A percentile compares a stretch with the other conserved stretches of the same genome.
phyloP scores from a whole-genome alignment of 2,329 filamentous ascomycete genomes.

The Colletotrichum sp. region DNA sequence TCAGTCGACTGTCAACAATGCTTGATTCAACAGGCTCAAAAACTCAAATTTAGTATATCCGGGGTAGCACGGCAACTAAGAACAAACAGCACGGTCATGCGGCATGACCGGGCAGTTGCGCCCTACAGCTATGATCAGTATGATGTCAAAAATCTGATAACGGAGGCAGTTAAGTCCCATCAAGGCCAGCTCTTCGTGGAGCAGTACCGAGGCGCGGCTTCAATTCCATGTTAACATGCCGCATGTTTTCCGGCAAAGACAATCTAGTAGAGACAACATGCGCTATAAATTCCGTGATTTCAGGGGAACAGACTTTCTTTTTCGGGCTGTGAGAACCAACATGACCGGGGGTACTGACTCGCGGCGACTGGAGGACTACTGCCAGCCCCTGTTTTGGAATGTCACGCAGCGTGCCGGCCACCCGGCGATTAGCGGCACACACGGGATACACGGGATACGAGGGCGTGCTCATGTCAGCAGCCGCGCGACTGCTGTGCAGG shows the following conservation, averaged over 20 bases:
- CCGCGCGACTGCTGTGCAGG: background rate
- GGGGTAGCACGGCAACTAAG: background rate
- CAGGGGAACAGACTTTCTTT: background rate
- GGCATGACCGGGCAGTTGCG: background rate
- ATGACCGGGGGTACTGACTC: background rate
- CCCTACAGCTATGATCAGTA: background rate
- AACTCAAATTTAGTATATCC: background rate
- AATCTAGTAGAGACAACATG: background rate
- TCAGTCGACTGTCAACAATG: background rate
- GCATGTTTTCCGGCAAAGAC: background rate
- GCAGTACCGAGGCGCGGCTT: background rate
- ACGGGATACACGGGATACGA: background rate
- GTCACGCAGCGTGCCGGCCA: background rate
- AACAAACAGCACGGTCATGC: background rate
- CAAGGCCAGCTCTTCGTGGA: background rate
- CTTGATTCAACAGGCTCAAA: background rate
- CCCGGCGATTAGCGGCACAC: background rate
- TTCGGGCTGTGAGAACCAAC: background rate
- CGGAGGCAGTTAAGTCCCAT: background rate
- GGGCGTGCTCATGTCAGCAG: background rate
- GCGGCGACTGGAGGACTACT: background rate
- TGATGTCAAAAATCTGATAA: background rate
- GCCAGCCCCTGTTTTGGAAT: background rate
- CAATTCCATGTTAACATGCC: background rate
- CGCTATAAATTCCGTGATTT: background rate